These are phyloP conservation scores for Ambrosia hybrid DNA, from an alignment of 140 eudicot species.

Conservation along the genomic window DNA sequence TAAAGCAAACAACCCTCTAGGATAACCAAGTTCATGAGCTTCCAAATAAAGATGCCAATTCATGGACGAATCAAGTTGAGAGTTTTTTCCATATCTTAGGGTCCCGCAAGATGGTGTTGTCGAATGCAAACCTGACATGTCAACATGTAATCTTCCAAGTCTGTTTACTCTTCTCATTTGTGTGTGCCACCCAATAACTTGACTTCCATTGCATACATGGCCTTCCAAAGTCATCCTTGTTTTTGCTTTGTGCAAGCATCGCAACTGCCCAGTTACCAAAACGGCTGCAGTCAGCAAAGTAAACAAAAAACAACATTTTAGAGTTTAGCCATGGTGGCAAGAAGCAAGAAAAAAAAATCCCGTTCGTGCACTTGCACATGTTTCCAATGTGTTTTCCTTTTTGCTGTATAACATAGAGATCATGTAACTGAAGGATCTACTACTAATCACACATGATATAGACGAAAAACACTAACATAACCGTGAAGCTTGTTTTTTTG, in stretches of 20 bases:
- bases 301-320: background rate
- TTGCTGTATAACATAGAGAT: no score
- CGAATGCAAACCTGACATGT: conserved; percentile 99
- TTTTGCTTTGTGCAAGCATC: conserved; percentile 91
- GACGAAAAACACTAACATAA: no score
- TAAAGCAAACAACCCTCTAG: conserved; percentile 77
- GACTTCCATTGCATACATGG: conserved; percentile 86
- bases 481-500: no score
- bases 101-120: conserved; percentile 96
- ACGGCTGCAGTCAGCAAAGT: conserved; percentile 49
- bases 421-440: no score
- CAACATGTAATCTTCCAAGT: conserved; percentile 92
- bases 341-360: background rate
- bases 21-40: no score
- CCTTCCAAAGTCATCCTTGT: conserved; percentile 89
- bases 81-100: no score
- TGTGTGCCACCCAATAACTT: conserved; percentile 94
- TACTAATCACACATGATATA: no score
- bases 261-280: conserved; percentile 98
- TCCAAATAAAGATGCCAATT: no score
- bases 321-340: background rate
- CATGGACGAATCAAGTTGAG: no score
- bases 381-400: background rate
- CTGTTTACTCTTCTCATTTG: conserved; percentile 92
- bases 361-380: conserved; percentile 1